These are phyloP conservation scores for Blastosporella zonata DNA, from an alignment of 1,284 basidiomycete genomes.

Conservation along the genomic window DNA sequence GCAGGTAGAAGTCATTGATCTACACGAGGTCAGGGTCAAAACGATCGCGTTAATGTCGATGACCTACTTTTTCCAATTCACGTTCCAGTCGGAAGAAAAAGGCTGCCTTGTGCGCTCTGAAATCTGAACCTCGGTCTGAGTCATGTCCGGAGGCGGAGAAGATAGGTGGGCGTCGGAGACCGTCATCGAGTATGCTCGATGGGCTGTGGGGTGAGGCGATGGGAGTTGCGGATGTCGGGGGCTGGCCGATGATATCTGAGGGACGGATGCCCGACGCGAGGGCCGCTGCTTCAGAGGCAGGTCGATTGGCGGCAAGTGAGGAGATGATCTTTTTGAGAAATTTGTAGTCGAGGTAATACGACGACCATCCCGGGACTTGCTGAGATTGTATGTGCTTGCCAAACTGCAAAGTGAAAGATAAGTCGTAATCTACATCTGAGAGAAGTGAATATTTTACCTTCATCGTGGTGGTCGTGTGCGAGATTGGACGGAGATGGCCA, in stretches of 20 bases:
- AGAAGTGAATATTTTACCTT: conserved; percentile 33
- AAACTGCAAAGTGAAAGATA: conserved; percentile 58
- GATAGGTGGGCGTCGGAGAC: conserved; percentile 49
- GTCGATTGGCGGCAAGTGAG: conserved; percentile 89
- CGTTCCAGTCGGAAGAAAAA: conserved; percentile 99
- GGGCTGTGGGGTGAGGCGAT: conserved; percentile 24
- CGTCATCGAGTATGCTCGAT: conserved; percentile 31
- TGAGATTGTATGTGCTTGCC: conserved; percentile 97
- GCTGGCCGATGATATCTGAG: conserved; percentile 45
- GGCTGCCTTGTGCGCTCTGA: conserved; percentile 93
- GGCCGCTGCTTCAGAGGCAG: conserved; percentile 85
- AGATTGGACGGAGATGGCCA: conserved; percentile 7
- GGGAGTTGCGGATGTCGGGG: conserved; percentile 21
- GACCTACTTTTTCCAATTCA: conserved; percentile 90
- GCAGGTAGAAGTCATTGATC: conserved; percentile 99
- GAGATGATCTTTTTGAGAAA: conserved; percentile 98
- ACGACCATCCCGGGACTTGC: conserved; percentile 96
- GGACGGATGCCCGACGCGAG: conserved; percentile 84
- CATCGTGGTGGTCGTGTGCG: conserved; percentile 28
- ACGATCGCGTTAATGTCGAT: neutral
- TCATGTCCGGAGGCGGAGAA: conserved; percentile 61
- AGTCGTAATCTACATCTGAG: conserved; percentile 13
- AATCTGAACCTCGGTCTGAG: conserved; percentile 69
- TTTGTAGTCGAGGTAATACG: conserved; percentile 98
- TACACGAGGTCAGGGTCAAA: conserved; percentile 30